Evolutionary conservation across 2,329 filamentous ascomycete species (phyloP), one percentile per base, ranked within the genome.

Genomic region (Xylariaceae sp.): DNA sequence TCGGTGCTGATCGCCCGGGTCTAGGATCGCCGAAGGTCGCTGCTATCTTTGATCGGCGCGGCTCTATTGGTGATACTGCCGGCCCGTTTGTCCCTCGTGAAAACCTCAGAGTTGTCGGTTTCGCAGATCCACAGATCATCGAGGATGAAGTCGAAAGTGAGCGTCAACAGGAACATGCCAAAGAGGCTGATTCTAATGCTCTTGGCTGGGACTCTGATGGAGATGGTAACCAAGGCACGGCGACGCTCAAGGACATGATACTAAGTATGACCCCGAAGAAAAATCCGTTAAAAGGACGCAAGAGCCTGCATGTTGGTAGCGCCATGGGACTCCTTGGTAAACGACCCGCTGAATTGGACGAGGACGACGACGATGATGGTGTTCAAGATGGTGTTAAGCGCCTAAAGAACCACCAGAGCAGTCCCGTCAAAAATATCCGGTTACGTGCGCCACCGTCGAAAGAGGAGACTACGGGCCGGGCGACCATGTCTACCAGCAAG

Each of bases 221-320:
- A 30, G 23, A 30, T 30, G 23, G 23, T 30, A 30, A 30, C 23
- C 23, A 30, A 30, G 23, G 23, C n/a, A 79, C 77, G 2, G 88
- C 88, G 0, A 73, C 86, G 62, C 75, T 93, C 49, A 88, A 84
- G 63, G 88, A 90, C 64, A 87, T 91, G 83, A 93, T 93, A 61
- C 82, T 88, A 62, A 88, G 84, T 58, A 78, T 93, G 63, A 91
- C 88, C 23, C 89, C 90, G 0, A 90, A 89, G 73, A 90, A 90
- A 72, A 86, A 83, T 56, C 73, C 75, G 4, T 66, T 89, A 5
- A 85, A 80, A 58, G 85, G 85, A 11, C 85, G 89, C 47, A 92
- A 92, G 75, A 92, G 89, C 69, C 77, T 92, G 53, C 86, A 89
- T 64, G 84, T 90, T 17, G 89, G 89, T 47, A 88, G 88, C 66